Percentiles rank a stretch among this genome's conserved stretches.
Evolutionary conservation across 345 rosid genomes (phyloP).

Genomic region (Erucastrum elatum): DNA sequence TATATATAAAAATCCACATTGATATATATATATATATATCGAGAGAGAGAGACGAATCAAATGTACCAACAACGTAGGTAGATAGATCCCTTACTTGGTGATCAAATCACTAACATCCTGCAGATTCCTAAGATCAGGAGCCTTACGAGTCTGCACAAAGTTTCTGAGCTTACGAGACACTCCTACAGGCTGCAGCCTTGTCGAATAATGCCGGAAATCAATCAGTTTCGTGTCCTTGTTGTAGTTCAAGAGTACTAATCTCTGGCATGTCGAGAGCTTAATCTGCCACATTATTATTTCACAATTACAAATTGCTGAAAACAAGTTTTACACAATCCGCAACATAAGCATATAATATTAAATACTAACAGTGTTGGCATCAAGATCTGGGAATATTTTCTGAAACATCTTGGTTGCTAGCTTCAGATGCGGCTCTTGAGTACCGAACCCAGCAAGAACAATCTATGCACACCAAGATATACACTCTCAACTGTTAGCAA

Average conservation of each 20-base stretch:
- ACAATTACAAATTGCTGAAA: conserved; percentile 1
- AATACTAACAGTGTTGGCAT: conserved; percentile 79
- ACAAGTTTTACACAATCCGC: conserved; percentile 18
- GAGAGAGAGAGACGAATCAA: background rate
- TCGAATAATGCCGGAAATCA: conserved; percentile 89
- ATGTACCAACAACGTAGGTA: background rate
- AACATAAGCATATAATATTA: conserved; percentile 2
- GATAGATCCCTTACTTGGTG: conserved; percentile 62
- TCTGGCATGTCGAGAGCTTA: conserved; percentile 89
- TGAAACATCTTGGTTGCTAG: conserved; percentile 88
- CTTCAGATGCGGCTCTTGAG: conserved; percentile 83
- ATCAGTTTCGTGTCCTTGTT: conserved; percentile 82
- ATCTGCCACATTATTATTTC: conserved; percentile 56
- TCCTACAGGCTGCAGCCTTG: conserved; percentile 84
- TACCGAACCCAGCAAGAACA: conserved; percentile 91
- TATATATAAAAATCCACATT: background rate
- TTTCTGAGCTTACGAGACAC: conserved; percentile 85
- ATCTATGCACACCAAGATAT: conserved; percentile 51
- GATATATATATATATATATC: background rate
- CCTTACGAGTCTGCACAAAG: conserved; percentile 85
- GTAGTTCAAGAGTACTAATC: conserved; percentile 86
- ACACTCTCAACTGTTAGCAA: background rate
- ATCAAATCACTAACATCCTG: conserved; percentile 93
- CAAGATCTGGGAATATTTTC: conserved; percentile 93
- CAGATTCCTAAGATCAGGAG: conserved; percentile 80